Base-by-base conservation (phyloP, 768 basidiomycete genomes). In the Neoboletus brunneissimus region DNA sequence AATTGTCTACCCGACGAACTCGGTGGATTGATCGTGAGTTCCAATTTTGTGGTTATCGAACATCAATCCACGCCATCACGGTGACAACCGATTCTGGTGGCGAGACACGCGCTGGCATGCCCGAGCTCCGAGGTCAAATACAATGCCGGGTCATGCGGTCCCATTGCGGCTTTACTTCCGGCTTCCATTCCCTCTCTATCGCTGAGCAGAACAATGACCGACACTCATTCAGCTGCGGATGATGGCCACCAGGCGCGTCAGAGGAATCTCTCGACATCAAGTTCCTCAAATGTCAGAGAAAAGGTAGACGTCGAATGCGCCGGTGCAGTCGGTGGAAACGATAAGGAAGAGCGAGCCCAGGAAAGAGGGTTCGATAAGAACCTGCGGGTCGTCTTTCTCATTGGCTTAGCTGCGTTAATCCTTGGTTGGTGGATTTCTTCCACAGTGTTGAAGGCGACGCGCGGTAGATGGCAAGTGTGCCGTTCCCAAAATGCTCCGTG, bases 361-460 rank as follows among this genome's bases (percentile, higher is more conserved):
- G 43, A 47, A 40, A 53, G 42, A 11, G 37, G 41, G 6, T 50
- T 55, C n/a, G 40, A 63, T 35, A 63, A 55, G 56, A 71, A 54
- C 54, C 61, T 71, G 52, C 75, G 79, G 13, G 76, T 78, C n/a
- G 73, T 73, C 62, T 67, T 84, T 46, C 74, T 91, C 35, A 71
- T 69, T 46, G 82, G 63, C 16, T 59, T 86, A 1, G 87, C 85
- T 11, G 64, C 77, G 13, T 67, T 86, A 48, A 89, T 94, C 60
- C 75, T 92, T 42, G 91, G 81, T 41, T 94, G 91, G 91, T 94
- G 91, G 91, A 85, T 94, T 35, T 87, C 86, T 57, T 73, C 91
- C 10, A 91, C 83, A 0, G 68, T 91, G 13, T 72, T 93, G 48
- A 63, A 75, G 52, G 83, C 78, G 6, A 92, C 91, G 4, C 82